Base-by-base conservation (phyloP, 2,329 filamentous ascomycete genomes). In the Rhinocladiella similis region DNA sequence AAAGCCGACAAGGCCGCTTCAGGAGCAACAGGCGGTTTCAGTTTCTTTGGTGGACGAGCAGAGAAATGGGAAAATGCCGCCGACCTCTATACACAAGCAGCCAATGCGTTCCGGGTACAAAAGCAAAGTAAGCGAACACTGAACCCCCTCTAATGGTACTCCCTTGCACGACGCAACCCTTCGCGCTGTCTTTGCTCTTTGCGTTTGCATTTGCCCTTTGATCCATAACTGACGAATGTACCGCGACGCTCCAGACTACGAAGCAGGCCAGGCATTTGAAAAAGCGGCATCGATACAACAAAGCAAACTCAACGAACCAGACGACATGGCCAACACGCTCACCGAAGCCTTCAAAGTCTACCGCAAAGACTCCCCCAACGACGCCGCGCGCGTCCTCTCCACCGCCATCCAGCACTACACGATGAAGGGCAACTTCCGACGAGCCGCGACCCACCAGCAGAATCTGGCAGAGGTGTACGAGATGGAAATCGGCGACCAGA, bases 341-440 rank as follows among this genome's bases (percentile, higher is more conserved):
- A 84, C 88, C 68, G 92, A 97, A 72, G 94, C 94, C 50, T 97
- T 92, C 83, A 97, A 97, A 79, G 88, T 91, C 58, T 97, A 97
- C 77, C 84, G 88, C 67, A 95, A 91, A 75, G 86, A 89, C 51
- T 86, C 90, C 67, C 91, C 91, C 18, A 81, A 90, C 69, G 88
- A 93, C 67, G 93, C 92, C 14, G 90, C 88, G 42, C 81, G 90
- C 60, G 91, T 90, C 68, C 78, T 97, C 54, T 84, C 91, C 63
- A 77, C 86, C 63, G 89, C 91, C 39, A 91, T 97, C 70, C 80
- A 85, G 56, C 89, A 94, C 72, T 97, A 96, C 75, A 93, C 90
- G 66, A 77, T 84, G 65, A 92, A 91, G 75, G 92, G 92, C 60
- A 96, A 96, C 74, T 92, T 96, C 75, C 83, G 92, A 65, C 84